Evolutionary conservation across 371 early-diverging fungal species (phyloP), one percentile per base, ranked within the genome.

Genomic region (Rhizopus arrhizus): DNA sequence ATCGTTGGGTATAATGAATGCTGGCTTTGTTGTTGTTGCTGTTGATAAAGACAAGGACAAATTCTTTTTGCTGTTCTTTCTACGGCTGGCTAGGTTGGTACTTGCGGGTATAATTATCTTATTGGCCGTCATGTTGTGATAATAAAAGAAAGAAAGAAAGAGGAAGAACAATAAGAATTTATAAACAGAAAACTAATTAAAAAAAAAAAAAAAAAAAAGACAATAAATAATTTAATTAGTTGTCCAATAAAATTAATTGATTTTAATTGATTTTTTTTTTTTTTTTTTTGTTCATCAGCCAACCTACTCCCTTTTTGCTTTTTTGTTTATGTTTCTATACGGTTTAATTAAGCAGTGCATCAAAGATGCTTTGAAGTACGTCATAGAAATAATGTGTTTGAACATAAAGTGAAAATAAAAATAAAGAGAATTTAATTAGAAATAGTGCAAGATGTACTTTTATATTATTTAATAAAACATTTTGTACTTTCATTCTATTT

Each of bases 61-160:
- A 31, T 75, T 73, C 59, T 74, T 80, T 50, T 72, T 73, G 52
- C 64, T 71, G 38, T 61, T 65, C 31, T 62, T 55, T 41, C 58
- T 33, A 15, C 62, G 58, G 28, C 59, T 61, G 29, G 68, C 72
- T 46, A 75, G 59, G 15, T 64, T 57, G 40, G 64, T 55, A 31
- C 65, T 45, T 31, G 75, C 29, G 7, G 46, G 22, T 10, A 62
- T 56, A 32, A 66, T 66, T 15, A 53, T 59, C 46, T 61, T 34
- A 35, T 61, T 56, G 12, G 60, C 28, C 29, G 56, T 54, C 13
- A 59, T 62, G 9, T 58, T 53, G 32, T 52, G 35, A 33, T 55
- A 57, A 45, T 46, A 31, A 41, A 22, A 29, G 45, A 52, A 48
- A 55, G 33, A 33, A 50, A 48, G 32, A 5, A 45, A 33, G 35